phyloP scores from a whole-genome alignment of 768 basidiomycete genomes.

The Kwoniella dendrophila region DNA sequence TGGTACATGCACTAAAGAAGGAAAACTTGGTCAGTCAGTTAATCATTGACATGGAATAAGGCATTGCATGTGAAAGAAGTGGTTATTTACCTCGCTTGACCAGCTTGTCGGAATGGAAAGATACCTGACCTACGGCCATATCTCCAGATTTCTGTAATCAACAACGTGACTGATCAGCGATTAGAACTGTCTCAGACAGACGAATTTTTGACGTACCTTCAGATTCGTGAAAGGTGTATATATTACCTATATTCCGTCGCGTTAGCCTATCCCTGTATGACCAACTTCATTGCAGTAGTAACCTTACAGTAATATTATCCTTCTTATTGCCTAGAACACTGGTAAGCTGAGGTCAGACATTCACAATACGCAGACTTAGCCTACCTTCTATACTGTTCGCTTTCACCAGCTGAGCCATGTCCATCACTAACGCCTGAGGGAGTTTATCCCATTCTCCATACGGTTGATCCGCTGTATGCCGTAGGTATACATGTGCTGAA shows the following conservation, averaged over 20 bases:
- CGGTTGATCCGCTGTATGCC: constrained; percentile 73
- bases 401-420: constrained; percentile 94
- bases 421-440: constrained; percentile 72
- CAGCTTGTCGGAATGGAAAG: constrained; percentile 87
- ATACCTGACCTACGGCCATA: constrained; percentile 95
- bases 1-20: constrained; percentile 67
- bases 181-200: not conserved
- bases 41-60: not conserved
- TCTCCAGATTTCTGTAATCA: constrained; percentile 84
- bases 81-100: constrained; percentile 71
- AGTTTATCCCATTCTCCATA: constrained; percentile 74
- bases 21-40: not conserved
- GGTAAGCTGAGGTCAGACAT: not conserved
- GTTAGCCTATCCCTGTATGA: not conserved
- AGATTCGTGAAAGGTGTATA: constrained; percentile 91
- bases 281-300: not conserved
- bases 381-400: constrained; percentile 95
- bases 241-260: constrained; percentile 63
- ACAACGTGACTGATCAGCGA: not conserved
- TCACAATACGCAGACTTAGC: not conserved
- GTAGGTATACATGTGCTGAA: constrained; percentile 95
- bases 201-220: constrained; percentile 63
- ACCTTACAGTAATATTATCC: constrained; percentile 69
- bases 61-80: not conserved
- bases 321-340: constrained; percentile 81